These are phyloP conservation scores for Hortiboletus campestris DNA, from an alignment of 768 basidiomycete genomes.

Conservation along the genomic window DNA sequence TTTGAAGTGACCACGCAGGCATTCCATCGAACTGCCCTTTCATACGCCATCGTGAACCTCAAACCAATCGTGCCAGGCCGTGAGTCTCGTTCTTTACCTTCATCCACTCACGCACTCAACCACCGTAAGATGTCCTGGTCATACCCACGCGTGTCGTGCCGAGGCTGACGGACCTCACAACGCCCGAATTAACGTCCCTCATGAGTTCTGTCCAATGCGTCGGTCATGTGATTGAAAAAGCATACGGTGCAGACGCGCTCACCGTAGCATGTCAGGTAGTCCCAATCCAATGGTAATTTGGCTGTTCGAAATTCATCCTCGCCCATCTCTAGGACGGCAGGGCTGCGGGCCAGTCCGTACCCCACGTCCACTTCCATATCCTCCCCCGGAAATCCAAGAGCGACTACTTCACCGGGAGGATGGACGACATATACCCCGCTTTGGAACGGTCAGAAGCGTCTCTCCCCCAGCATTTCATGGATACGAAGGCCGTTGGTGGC, in stretches of 20 bases:
- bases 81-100: slow-evolving; percentile 44
- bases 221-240: slow-evolving; percentile 75
- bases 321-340: slow-evolving; percentile 66
- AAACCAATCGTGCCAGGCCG: slow-evolving; percentile 94
- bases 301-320: slow-evolving; percentile 1
- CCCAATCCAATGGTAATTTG: not conserved
- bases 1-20: slow-evolving; percentile 76
- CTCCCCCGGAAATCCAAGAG: slow-evolving; percentile 75
- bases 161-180: slow-evolving; percentile 53
- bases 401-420: slow-evolving; percentile 60
- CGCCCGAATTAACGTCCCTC: slow-evolving; percentile 73
- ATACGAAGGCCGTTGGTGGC: slow-evolving; percentile 12
- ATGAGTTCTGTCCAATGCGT: slow-evolving; percentile 80
- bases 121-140: slow-evolving; percentile 56
- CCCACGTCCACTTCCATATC: slow-evolving; percentile 94
- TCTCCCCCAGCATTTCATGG: slow-evolving; percentile 41
- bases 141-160: slow-evolving; percentile 54
- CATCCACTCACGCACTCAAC: not conserved
- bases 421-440: slow-evolving; percentile 77
- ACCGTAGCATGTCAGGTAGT: slow-evolving; percentile 88
- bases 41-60: slow-evolving; percentile 90
- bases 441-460: slow-evolving; percentile 64
- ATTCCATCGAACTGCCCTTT: slow-evolving; percentile 66
- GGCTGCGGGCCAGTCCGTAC: slow-evolving; percentile 71
- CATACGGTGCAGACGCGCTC: slow-evolving; percentile 77